phyloP scores from a whole-genome alignment of 148 eudicot species.

The Cornus suecica region DNA sequence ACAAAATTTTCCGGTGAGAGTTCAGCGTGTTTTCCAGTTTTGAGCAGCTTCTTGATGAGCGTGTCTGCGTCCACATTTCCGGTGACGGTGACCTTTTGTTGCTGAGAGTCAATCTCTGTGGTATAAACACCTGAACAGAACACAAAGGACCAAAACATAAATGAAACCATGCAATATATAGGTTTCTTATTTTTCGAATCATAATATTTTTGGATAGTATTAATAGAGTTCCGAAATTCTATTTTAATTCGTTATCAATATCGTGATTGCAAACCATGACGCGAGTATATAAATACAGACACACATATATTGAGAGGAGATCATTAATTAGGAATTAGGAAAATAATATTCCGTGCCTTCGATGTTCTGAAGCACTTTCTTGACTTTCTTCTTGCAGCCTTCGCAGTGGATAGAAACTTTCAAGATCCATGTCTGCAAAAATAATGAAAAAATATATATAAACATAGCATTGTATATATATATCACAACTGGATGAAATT shows the following conservation, averaged over 20 bases:
- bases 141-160: not conserved
- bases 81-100: slow-evolving; percentile 63
- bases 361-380: slow-evolving; percentile 66
- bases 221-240: too few relatives aligned
- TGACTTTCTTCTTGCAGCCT: slow-evolving; percentile 91
- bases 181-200: too few relatives aligned
- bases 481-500: not conserved
- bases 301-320: too few relatives aligned
- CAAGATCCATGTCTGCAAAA: slow-evolving; percentile 71
- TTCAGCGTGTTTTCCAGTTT: slow-evolving; percentile 74
- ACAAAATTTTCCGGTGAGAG: slow-evolving; percentile 39
- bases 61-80: slow-evolving; percentile 64
- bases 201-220: too few relatives aligned
- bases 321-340: too few relatives aligned
- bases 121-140: slow-evolving; percentile 70
- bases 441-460: not conserved
- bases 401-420: slow-evolving; percentile 84
- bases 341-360: slow-evolving; percentile 79
- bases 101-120: slow-evolving; percentile 56
- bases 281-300: not conserved
- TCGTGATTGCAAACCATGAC: too few relatives aligned
- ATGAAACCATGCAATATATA: too few relatives aligned
- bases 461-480: too few relatives aligned
- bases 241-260: too few relatives aligned
- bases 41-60: slow-evolving; percentile 64